These are phyloP conservation scores for Lecanicillium sp. DNA, from an alignment of 2,329 filamentous ascomycete species.

Conservation along the genomic window DNA sequence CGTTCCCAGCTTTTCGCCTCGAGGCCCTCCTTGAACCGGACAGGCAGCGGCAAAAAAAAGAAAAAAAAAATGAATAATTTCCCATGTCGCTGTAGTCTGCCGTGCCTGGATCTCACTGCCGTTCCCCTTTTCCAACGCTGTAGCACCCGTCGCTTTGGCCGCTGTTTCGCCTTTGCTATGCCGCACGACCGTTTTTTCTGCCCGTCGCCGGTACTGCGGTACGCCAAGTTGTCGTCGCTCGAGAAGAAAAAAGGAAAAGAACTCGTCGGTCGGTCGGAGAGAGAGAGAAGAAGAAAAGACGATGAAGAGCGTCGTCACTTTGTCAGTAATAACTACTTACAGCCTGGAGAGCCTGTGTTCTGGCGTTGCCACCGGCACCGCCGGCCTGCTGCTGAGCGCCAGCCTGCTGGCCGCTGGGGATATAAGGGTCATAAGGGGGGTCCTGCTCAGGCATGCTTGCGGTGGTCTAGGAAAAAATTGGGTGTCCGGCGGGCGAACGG, in stretches of 20 bases:
- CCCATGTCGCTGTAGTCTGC: not conserved
- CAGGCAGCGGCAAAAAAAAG: not conserved
- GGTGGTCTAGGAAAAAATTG: not conserved
- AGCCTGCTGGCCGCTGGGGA: slow-evolving; percentile 60
- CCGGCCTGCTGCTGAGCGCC: slow-evolving; percentile 31
- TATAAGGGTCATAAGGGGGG: slow-evolving; percentile 81
- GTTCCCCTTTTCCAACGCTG: not conserved
- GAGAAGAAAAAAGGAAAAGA: not conserved
- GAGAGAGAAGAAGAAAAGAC: too few species aligned
- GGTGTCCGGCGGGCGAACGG: too few species aligned
- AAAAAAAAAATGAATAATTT: not conserved
- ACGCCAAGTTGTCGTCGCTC: too few species aligned
- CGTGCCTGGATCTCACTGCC: too few species aligned
- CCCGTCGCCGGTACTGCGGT: not conserved
- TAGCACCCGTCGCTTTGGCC: not conserved
- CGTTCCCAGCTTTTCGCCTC: not conserved
- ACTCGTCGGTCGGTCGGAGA: not conserved
- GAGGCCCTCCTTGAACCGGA: too few species aligned
- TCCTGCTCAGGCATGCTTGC: slow-evolving; percentile 47
- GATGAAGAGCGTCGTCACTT: not conserved
- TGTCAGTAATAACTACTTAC: slow-evolving; percentile 51
- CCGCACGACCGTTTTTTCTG: not conserved
- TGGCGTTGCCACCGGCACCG: slow-evolving; percentile 41
- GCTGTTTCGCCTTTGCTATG: not conserved
- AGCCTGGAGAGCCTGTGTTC: slow-evolving; percentile 68